A percentile compares a stretch with the other conserved stretches of the same genome.
Conservation (phyloP, 495 filamentous ascomycete species). For the Neurospora discreta region DNA sequence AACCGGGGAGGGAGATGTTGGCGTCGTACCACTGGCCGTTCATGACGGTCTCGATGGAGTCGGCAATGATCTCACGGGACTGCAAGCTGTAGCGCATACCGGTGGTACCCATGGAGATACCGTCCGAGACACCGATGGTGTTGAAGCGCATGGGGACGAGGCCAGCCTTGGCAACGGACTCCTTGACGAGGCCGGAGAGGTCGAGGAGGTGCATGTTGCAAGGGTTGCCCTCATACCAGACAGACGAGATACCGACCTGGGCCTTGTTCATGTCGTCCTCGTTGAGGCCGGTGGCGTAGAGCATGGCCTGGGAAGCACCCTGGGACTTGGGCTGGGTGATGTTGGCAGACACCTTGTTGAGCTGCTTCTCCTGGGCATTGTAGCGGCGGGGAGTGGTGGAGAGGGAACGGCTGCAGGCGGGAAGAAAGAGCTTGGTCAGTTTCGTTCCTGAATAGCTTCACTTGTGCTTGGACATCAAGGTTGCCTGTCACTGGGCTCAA, state of each 20-base stretch:
- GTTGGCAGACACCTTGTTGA: conserved; percentile 72
- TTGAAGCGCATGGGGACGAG: conserved; percentile 90
- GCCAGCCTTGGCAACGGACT: conserved; percentile 73
- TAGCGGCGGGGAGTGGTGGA: conserved; percentile 27
- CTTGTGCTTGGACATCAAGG: background rate
- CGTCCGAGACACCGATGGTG: conserved; percentile 88
- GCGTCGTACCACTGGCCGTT: conserved; percentile 98
- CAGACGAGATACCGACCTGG: conserved; percentile 91
- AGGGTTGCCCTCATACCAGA: conserved; percentile 85
- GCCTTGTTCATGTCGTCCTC: conserved; percentile 84
- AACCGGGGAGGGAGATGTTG: conserved; percentile 96
- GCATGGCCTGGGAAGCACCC: conserved; percentile 96
- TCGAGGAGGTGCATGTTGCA: conserved; percentile 98
- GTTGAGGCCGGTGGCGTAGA: conserved; percentile 83
- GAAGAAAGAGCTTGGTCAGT: background rate
- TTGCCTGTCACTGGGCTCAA: background rate
- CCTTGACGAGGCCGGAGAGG: conserved; percentile 68
- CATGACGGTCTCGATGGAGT: conserved; percentile 98
- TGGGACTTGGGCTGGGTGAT: conserved; percentile 96
- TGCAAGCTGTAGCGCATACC: conserved; percentile 95
- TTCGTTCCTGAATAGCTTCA: background rate
- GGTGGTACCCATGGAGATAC: conserved; percentile 68
- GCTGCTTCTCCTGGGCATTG: conserved; percentile 33
- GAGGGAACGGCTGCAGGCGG: conserved; percentile 26
- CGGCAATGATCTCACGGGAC: conserved; percentile 90